Base-by-base conservation (phyloP, 2,329 filamentous ascomycete genomes). In the Aureobasidium zeae region DNA sequence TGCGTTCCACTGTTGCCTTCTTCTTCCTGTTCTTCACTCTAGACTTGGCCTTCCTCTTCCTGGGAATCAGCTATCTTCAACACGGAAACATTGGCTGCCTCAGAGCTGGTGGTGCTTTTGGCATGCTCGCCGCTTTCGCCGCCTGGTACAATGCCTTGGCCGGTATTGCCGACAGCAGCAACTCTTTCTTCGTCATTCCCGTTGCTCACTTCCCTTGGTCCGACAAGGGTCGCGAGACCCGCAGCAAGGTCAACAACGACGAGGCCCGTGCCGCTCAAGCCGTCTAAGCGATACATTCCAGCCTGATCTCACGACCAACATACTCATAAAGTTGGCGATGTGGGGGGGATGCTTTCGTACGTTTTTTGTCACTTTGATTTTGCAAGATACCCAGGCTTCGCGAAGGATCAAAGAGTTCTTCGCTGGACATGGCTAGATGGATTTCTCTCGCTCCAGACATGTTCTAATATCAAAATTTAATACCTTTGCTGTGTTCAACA, bases 141-240 rank as follows among this genome's bases (percentile, higher is more conserved):
- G 71, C 71, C 12, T 74, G 71, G 71, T 74, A 73, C 57, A 72
- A 73, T 47, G 70, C 69, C 3, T 59, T 73, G 8, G 71, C 71
- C 32, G 71, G 71, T 68, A 67, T 74, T 49, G 69, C 70, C n/a
- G 71, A 74, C 55, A 64, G 63, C 47, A 66, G 62, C 48, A 74
- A 74, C 63, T 70, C 86, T 71, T 94, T 94, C 79, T 91, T 94
- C 72, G 73, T 91, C 63, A 78, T 94, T 49, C 89, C 88, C 39
- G 87, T 95, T 51, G 81, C 83, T 56, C 87, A 94, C 72, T 93
- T 95, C 73, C 89, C 88, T 43, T 95, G 89, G 89, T 89, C 84
- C 26, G 81, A 83, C 56, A 83, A 82, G 67, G 83, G 77, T 42
- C 76, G 74, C 50, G 73, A 78, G 63, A 63, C 61, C 48, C 74